Evolutionary conservation across 2,329 filamentous ascomycete genomes (phyloP).

Genomic region (Sphaerulina vaccinii): DNA sequence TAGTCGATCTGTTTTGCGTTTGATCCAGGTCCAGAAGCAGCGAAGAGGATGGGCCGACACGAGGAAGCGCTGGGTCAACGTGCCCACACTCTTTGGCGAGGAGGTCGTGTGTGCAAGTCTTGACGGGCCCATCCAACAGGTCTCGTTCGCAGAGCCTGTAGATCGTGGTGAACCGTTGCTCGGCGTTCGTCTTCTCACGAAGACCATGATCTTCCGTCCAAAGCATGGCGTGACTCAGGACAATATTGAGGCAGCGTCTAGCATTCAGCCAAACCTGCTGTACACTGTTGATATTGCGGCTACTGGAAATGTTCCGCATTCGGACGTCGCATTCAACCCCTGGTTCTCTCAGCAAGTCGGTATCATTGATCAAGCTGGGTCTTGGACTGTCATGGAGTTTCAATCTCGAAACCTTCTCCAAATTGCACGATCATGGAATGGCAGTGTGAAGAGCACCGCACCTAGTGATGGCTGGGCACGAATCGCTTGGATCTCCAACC

Average conservation of each 20-base stretch:
- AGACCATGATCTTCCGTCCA: conserved; percentile 51
- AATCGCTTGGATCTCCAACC: conserved; percentile 49
- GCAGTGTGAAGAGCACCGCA: conserved; percentile 27
- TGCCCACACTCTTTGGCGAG: conserved; percentile 50
- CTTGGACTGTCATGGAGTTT: conserved; percentile 69
- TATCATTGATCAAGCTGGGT: conserved; percentile 63
- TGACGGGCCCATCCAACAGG: conserved; percentile 54
- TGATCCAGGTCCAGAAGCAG: conserved; percentile 53
- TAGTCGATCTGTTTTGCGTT: conserved; percentile 57
- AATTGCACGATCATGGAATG: conserved; percentile 15
- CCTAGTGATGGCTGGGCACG: conserved; percentile 52
- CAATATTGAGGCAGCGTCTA: conserved; percentile 41
- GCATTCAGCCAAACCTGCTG: conserved; percentile 57
- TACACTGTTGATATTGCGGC: conserved; percentile 52
- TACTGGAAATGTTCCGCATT: conserved; percentile 58
- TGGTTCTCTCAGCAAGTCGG: conserved; percentile 61
- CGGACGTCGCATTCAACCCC: conserved; percentile 66
- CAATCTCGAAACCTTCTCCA: conserved; percentile 21
- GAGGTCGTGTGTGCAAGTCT: conserved; percentile 57
- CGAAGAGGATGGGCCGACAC: conserved; percentile 56
- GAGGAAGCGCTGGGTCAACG: conserved; percentile 48
- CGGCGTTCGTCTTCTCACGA: conserved; percentile 50
- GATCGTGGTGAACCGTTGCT: conserved; percentile 47
- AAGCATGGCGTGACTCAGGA: conserved; percentile 31
- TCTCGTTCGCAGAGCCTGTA: conserved; percentile 50